Conservation (phyloP, 139 green algal species). For the Bryopsis sp. region DNA sequence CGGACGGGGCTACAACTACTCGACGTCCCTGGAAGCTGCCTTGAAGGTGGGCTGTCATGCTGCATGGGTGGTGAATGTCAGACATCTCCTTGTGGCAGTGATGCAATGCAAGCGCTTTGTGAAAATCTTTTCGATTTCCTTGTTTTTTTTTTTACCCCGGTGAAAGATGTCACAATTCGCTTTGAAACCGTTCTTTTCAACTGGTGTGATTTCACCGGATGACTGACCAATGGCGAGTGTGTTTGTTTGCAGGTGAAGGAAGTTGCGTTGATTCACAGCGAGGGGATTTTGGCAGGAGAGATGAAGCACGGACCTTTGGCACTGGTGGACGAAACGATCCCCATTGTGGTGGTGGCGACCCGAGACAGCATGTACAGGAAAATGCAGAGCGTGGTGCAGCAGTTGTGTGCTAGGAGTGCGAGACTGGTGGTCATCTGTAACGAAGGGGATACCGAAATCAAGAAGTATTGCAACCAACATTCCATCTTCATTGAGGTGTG, state of each 20-base stretch:
- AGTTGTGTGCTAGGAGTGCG: constrained; percentile 69
- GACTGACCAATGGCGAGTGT: too few species aligned
- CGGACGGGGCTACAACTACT: constrained; percentile 91
- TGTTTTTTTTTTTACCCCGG: too few species aligned
- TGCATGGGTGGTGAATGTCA: neutral
- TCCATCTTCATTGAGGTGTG: constrained; percentile 18
- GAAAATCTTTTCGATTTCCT: too few species aligned
- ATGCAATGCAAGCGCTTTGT: too few species aligned
- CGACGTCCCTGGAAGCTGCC: constrained; percentile 86
- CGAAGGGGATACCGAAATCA: constrained; percentile 46
- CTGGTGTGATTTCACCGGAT: too few species aligned
- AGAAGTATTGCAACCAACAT: neutral
- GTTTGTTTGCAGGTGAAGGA: constrained; percentile 79
- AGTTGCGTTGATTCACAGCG: constrained; percentile 87
- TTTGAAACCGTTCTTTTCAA: too few species aligned
- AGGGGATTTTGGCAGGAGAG: constrained; percentile 96
- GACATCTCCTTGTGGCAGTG: too few species aligned
- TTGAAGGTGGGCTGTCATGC: constrained; percentile 54
- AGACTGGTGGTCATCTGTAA: constrained; percentile 81
- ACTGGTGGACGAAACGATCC: constrained; percentile 88
- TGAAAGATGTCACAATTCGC: too few species aligned
- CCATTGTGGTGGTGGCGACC: constrained; percentile 87
- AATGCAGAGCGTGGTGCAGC: constrained; percentile 85
- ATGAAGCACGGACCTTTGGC: constrained; percentile 98
- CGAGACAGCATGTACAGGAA: constrained; percentile 63